Evolutionary conservation across 2,329 filamentous ascomycete species (phyloP).

Genomic region (Podosphaera xanthii): DNA sequence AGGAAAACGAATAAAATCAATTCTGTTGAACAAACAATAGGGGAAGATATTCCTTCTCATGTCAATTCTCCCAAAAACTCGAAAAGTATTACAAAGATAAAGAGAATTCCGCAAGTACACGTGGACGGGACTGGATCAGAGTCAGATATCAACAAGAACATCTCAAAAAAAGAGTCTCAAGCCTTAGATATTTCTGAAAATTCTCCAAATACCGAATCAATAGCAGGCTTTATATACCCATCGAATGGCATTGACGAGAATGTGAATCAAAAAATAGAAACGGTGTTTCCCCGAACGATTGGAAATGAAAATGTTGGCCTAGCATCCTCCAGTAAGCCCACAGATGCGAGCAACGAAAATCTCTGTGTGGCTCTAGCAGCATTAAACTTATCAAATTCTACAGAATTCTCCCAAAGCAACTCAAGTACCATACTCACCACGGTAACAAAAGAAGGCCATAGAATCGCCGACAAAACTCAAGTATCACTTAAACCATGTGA

Average conservation of each 20-base stretch:
- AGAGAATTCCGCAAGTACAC: neutral
- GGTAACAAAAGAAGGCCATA: neutral
- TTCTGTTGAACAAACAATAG: neutral
- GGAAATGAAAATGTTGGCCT: too few relatives aligned
- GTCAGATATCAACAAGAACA: neutral
- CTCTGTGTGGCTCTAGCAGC: too few relatives aligned
- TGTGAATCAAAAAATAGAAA: neutral
- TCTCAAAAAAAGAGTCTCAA: neutral
- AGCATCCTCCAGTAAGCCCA: too few relatives aligned
- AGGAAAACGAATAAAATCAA: neutral
- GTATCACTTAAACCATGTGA: neutral
- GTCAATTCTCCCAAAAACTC: neutral
- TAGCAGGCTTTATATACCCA: neutral
- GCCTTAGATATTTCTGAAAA: neutral
- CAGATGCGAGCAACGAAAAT: too few relatives aligned
- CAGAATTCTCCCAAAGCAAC: too few relatives aligned
- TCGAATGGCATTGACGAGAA: neutral
- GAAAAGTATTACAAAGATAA: neutral
- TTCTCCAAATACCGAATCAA: neutral
- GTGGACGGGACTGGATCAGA: neutral
- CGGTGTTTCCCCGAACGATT: too few relatives aligned
- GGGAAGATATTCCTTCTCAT: neutral
- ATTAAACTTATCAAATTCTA: too few relatives aligned
- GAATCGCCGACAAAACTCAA: neutral
- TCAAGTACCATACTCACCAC: too few relatives aligned